phyloP scores from a whole-genome alignment of 495 filamentous ascomycete genomes.

The Trichoderma reesei region DNA sequence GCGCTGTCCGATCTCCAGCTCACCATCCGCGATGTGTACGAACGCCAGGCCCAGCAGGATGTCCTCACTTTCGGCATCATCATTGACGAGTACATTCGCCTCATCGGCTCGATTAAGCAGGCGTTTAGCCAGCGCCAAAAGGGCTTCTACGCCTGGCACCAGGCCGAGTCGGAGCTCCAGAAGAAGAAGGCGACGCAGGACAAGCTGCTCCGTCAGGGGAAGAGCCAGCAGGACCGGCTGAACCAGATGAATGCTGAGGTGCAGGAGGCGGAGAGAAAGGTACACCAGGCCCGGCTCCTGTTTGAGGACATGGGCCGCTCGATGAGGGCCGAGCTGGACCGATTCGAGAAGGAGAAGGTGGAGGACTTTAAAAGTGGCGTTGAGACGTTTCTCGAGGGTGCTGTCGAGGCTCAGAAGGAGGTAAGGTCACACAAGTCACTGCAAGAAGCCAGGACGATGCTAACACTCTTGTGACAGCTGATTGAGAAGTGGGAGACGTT shows the following conservation, averaged over 20 bases:
- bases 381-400: conserved; percentile 92
- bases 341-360: conserved; percentile 95
- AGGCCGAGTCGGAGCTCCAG: conserved; percentile 74
- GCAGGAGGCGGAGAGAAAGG: conserved; percentile 79
- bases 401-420: conserved; percentile 98
- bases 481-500: conserved; percentile 99
- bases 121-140: conserved; percentile 90
- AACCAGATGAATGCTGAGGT: conserved; percentile 89
- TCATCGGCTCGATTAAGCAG: conserved; percentile 87
- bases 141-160: conserved; percentile 86
- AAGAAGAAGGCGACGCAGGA: conserved; percentile 82
- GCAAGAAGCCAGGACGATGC: background rate
- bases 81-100: conserved; percentile 93
- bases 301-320: conserved; percentile 97
- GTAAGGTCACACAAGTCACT: conserved; percentile 38
- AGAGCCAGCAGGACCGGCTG: conserved; percentile 88
- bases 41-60: conserved; percentile 94
- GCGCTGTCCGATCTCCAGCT: conserved; percentile 85
- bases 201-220: conserved; percentile 84
- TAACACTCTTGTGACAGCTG: conserved; percentile 46
- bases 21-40: conserved; percentile 88
- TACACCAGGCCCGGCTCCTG: conserved; percentile 79
- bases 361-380: conserved; percentile 98
- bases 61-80: conserved; percentile 93
- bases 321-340: conserved; percentile 82